phyloP scores from a whole-genome alignment of 2,329 filamentous ascomycete genomes.

The Mollisia scopiformis region DNA sequence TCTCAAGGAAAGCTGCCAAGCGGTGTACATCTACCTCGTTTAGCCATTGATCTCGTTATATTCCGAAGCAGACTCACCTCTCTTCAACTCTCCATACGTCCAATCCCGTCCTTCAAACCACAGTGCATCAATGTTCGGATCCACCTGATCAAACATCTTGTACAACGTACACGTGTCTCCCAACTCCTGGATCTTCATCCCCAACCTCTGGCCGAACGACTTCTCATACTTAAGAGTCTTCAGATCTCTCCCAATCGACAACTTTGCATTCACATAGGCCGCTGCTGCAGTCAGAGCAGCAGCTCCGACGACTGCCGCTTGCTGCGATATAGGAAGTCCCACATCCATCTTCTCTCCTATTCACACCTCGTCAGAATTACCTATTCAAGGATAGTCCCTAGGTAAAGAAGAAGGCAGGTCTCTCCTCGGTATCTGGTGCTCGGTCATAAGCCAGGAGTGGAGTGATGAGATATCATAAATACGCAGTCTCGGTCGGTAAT shows the following conservation, averaged over 20 bases:
- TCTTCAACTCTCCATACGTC: constrained; percentile 49
- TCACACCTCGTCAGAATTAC: background rate
- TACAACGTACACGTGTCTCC: constrained; percentile 45
- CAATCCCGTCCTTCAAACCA: constrained; percentile 52
- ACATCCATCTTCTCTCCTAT: constrained; percentile 20
- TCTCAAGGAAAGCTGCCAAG: constrained; percentile 45
- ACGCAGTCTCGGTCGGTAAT: background rate
- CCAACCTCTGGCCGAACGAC: constrained; percentile 39
- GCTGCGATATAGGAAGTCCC: background rate
- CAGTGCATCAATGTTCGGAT: constrained; percentile 44
- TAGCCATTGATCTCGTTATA: constrained; percentile 7
- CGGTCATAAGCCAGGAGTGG: background rate
- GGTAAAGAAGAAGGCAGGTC: background rate
- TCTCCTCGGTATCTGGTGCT: background rate
- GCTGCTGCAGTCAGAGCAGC: constrained; percentile 34
- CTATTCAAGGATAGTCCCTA: background rate
- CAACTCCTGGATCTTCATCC: constrained; percentile 39
- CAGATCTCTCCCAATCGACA: constrained; percentile 44
- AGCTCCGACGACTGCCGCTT: constrained; percentile 4
- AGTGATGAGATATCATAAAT: background rate
- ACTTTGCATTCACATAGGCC: constrained; percentile 48
- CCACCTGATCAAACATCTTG: constrained; percentile 43
- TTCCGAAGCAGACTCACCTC: constrained; percentile 35
- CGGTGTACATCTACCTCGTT: constrained; percentile 43
- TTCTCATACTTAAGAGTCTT: constrained; percentile 38